phyloP scores from a whole-genome alignment of 2,329 filamentous ascomycete species.

The Sordariomycetes sp. region DNA sequence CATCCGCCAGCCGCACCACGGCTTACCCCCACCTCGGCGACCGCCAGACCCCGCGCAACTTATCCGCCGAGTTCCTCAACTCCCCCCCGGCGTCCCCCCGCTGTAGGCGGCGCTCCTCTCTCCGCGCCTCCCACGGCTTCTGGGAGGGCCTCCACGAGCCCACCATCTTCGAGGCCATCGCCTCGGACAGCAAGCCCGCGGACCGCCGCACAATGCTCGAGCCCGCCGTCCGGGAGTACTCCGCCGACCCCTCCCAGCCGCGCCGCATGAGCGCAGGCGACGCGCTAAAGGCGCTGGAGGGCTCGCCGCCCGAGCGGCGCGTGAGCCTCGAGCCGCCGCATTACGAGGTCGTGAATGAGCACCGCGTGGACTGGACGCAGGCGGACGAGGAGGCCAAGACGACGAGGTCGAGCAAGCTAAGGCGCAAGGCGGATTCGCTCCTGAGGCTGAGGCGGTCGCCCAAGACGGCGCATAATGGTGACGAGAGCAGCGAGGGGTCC shows the following conservation, averaged over 20 bases:
- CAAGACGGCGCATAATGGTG: slow-evolving; percentile 2
- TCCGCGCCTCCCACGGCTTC: background rate
- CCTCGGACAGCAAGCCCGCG: slow-evolving; percentile 8
- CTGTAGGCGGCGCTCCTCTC: background rate
- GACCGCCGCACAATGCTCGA: slow-evolving; percentile 25
- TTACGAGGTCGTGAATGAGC: slow-evolving; percentile 15
- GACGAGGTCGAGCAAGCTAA: slow-evolving; percentile 8
- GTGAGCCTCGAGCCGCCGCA: background rate
- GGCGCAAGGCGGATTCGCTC: slow-evolving; percentile 32
- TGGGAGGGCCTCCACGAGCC: slow-evolving; percentile 2
- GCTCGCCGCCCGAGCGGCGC: background rate
- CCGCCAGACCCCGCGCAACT: slow-evolving; percentile 3
- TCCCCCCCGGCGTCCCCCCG: background rate
- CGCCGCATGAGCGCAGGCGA: background rate
- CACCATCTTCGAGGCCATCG: slow-evolving; percentile 3
- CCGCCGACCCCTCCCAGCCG: background rate
- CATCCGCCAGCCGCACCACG: slow-evolving; percentile 21
- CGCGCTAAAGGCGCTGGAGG: background rate
- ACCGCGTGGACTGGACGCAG: slow-evolving; percentile 45
- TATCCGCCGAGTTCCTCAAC: background rate
- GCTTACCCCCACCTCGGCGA: slow-evolving; percentile 15
- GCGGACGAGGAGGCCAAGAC: slow-evolving; percentile 29
- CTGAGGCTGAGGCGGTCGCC: slow-evolving; percentile 14
- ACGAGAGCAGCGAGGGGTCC: slow-evolving; percentile 14
- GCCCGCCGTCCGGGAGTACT: slow-evolving; percentile 10